Evolutionary conservation across 169 alveolate species (phyloP), one percentile per base, ranked within the genome.

Genomic region (Plasmodium sp.): DNA sequence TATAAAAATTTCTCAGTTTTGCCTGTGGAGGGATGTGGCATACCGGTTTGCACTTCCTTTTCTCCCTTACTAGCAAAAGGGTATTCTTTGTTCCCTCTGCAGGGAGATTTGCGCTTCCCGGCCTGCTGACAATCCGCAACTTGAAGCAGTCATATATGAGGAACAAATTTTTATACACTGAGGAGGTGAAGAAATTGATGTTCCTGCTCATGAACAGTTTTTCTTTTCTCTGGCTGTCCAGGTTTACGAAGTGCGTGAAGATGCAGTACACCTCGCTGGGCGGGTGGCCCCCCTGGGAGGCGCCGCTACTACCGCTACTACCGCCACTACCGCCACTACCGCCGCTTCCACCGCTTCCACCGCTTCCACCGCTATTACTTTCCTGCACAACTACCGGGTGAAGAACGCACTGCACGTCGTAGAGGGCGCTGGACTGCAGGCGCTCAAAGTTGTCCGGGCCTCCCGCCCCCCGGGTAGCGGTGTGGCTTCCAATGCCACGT

Each of bases 121-220:
- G 41, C 67, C 41, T 86, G 7, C 6, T 31, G 27, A 90, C 18
- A 80, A 16, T 51, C 9, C 18, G 43, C 14, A 90, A 5, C n/a
- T 81, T 79, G 54, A 90, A 90, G 72, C 94, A 90, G 43, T 90
- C 94, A 51, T 90, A 90, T 80, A 90, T 33, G 33, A 90, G 18
- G 83, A 80, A 90, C 39, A 90, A 41, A 16, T 90, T 90, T 81
- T 90, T 90, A 81, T 79, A 62, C 16, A 81, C 39, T 10, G 94
- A 33, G 12, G 92, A 81, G 0, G 94, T 90, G 62, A 80, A 81
- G 58, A 80, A 90, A 54, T 81, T 90, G 2, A 90, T 80, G 73
- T 80, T 31, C 33, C 51, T 5, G 10, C 83, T 90, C 91, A 90
- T 41, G 74, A 90, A 90, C 48, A 90, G 73, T 81, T 90, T 43